Conservation (phyloP, 257 asterid species). For the Nicotiana attenuata region DNA sequence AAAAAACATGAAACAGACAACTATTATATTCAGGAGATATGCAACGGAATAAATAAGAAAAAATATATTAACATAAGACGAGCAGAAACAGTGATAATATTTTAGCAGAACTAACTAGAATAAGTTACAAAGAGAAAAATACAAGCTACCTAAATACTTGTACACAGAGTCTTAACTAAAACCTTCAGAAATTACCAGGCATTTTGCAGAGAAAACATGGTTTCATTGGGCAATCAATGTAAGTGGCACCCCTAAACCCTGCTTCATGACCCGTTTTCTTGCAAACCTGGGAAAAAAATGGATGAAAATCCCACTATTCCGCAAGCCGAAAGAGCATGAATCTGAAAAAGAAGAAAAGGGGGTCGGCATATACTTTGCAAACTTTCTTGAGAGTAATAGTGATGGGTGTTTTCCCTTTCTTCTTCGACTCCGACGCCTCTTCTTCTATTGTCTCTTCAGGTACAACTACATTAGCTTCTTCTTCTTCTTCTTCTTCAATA, state of each 20-base stretch:
- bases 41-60: not conserved
- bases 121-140: not conserved
- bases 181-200: conserved; percentile 54
- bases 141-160: not conserved
- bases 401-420: conserved; percentile 48
- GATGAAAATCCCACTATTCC: not conserved
- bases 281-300: conserved; percentile 54
- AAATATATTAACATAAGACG: not conserved
- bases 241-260: conserved; percentile 92
- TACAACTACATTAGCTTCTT: conserved; percentile 16
- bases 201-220: conserved; percentile 95
- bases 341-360: not conserved
- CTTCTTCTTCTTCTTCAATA: conserved; percentile 15
- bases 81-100: not conserved
- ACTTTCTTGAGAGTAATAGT: conserved; percentile 73
- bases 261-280: conserved; percentile 95
- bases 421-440: conserved; percentile 31
- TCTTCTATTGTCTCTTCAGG: conserved; percentile 29
- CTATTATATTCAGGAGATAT: not conserved
- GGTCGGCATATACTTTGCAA: conserved; percentile 55
- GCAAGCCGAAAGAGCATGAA: not conserved
- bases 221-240: conserved; percentile 97
- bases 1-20: not conserved
- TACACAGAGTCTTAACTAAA: not conserved
- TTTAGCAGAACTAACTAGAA: not conserved